Percentiles rank a stretch among this genome's conserved stretches.
Evolutionary conservation across 2,329 filamentous ascomycete species (phyloP).

Genomic region (Monilinia laxa): DNA sequence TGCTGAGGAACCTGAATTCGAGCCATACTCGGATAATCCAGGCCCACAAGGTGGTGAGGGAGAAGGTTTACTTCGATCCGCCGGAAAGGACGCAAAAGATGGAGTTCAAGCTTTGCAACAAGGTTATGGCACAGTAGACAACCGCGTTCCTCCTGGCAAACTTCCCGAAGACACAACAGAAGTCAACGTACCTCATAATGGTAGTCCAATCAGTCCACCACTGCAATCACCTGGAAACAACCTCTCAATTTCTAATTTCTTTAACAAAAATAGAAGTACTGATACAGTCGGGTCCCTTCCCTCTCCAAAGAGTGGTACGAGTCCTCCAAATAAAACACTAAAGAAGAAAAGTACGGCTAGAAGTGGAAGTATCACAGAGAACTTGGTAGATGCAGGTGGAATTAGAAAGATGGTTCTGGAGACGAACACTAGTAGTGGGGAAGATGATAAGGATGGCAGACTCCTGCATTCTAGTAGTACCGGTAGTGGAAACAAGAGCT

Average conservation of each 20-base stretch:
- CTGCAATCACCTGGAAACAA: not conserved
- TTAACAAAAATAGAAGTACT: conserved; percentile 30
- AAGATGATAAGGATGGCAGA: conserved; percentile 10
- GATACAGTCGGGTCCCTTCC: conserved; percentile 37
- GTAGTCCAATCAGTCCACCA: conserved; percentile 14
- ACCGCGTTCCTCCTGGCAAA: not conserved
- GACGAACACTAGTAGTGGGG: conserved; percentile 45
- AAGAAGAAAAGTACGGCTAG: conserved; percentile 54
- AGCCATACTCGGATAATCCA: conserved; percentile 35
- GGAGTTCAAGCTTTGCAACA: conserved; percentile 61
- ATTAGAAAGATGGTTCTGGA: conserved; percentile 75
- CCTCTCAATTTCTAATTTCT: conserved; percentile 11
- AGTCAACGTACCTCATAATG: not conserved
- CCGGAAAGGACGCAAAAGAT: conserved; percentile 60
- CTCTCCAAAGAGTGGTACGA: conserved; percentile 33
- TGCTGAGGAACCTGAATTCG: conserved; percentile 44
- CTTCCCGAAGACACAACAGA: not conserved
- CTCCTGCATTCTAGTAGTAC: conserved; percentile 18
- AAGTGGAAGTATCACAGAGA: conserved; percentile 77
- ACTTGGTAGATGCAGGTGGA: conserved; percentile 70
- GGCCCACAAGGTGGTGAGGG: conserved; percentile 53
- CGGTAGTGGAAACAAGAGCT: conserved; percentile 17
- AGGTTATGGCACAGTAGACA: conserved; percentile 51
- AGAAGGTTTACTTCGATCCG: conserved; percentile 52
- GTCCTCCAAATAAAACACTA: conserved; percentile 37